Conservation (phyloP, 2,329 filamentous ascomycete genomes). For the Fusarium pseudonygamai region DNA sequence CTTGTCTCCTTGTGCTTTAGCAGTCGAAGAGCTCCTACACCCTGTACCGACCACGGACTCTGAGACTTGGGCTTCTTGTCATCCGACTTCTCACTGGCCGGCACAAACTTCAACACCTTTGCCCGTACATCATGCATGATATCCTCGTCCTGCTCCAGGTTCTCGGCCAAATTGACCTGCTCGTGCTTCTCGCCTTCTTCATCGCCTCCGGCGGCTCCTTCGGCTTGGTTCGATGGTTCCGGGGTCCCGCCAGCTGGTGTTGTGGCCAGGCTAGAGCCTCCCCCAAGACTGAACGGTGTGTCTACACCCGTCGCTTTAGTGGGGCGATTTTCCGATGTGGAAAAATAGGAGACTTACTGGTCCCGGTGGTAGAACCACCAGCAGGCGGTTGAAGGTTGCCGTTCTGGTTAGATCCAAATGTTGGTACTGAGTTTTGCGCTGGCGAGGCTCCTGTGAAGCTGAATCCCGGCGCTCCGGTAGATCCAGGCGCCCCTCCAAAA, state of each 20-base stretch:
- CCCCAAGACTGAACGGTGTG: constrained; percentile 65
- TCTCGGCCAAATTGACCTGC: constrained; percentile 75
- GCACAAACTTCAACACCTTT: constrained; percentile 72
- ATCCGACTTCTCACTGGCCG: constrained; percentile 58
- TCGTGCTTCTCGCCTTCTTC: constrained; percentile 70
- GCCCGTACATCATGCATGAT: constrained; percentile 75
- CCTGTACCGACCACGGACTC: constrained; percentile 73
- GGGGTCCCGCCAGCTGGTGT: constrained; percentile 68
- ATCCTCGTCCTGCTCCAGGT: constrained; percentile 76
- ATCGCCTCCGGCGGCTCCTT: constrained; percentile 51
- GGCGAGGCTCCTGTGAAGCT: constrained; percentile 52
- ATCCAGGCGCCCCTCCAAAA: constrained; percentile 46
- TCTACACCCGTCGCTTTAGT: constrained; percentile 61
- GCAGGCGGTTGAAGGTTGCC: constrained; percentile 53
- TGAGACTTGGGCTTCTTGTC: constrained; percentile 58
- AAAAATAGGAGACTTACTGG: constrained; percentile 57
- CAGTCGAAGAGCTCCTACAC: constrained; percentile 76
- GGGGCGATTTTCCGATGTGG: constrained; percentile 54
- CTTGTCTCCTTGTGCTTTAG: constrained; percentile 77
- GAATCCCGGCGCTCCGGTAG: constrained; percentile 48
- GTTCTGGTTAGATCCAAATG: constrained; percentile 50
- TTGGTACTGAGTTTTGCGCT: constrained; percentile 42
- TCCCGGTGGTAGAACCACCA: constrained; percentile 57
- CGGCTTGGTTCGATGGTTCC: constrained; percentile 61
- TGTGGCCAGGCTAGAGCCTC: constrained; percentile 68